Base-by-base conservation (phyloP, 352 stramenopile genomes). In the Halophytophthora polymorphica region DNA sequence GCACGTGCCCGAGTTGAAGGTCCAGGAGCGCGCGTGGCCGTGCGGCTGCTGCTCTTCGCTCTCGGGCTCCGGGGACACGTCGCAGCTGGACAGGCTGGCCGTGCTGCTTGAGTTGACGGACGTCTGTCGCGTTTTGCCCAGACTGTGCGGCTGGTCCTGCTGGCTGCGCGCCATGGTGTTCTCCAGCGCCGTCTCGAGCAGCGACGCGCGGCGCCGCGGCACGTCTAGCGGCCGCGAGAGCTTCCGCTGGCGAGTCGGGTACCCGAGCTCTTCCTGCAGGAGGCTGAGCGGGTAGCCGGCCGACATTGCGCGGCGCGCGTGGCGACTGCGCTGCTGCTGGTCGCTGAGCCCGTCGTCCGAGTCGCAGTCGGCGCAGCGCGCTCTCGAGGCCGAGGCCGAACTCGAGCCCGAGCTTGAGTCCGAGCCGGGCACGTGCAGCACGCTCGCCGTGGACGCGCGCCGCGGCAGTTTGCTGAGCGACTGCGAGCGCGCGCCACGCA, bases 261-360 rank as follows among this genome's bases (percentile, higher is more conserved):
- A 90, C n/a, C 79, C 79, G 17, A 90, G 79, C 57, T 90, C 79
- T 40, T 87, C 55, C 38, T 90, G 79, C 31, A 90, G 47, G 23
- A 90, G 61, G 53, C 79, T 90, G 21, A 82, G 59, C 35, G 58
- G 46, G 21, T 68, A 65, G 38, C 82, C 77, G 18, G 73, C 80
- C 50, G 75, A 88, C 52, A 86, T 76, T 28, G 76, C 66, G 36
- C 79, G 77, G 3, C 77, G 72, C 18, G 68, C 54, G 42, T 64
- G 47, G 0, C 63, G 57, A 3, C 43, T 31, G 7, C 28, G 55
- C 39, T 64, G 59, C 15, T 78, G 63, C 18, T 67, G 49, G 18
- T 64, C 42, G 17, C 71, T 53, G 35, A 49, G 19, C 45, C 69
- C 50, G 10, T 72, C 62, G 18, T 68, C 51, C 47, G 72, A 51